phyloP scores from a whole-genome alignment of 768 basidiomycete genomes.

The Dendrothele bispora region DNA sequence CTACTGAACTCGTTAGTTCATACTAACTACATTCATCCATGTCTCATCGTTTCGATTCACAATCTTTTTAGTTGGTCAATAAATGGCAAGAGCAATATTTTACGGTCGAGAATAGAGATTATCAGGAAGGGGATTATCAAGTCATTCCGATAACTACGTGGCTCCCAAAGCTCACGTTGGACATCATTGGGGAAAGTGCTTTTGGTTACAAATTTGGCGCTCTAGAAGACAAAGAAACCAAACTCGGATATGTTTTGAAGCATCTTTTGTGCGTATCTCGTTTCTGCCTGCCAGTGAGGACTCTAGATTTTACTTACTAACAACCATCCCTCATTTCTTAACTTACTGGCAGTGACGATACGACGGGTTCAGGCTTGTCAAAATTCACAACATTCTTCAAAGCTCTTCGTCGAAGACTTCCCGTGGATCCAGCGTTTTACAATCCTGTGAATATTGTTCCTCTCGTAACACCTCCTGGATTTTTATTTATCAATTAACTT shows the following conservation, averaged over 20 bases:
- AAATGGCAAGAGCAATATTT: constrained; percentile 8
- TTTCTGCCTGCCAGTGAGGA: too few species aligned
- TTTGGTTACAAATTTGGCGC: constrained; percentile 28
- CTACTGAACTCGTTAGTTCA: constrained; percentile 20
- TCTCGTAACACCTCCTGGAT: not conserved
- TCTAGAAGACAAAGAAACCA: constrained; percentile 1
- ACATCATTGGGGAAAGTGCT: constrained; percentile 35
- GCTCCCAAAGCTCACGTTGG: constrained; percentile 31
- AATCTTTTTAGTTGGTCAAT: constrained; percentile 23
- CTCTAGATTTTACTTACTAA: not conserved
- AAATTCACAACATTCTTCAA: not conserved
- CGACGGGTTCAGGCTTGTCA: not conserved
- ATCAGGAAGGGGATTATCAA: not conserved
- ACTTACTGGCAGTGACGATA: not conserved
- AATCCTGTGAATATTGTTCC: too few species aligned
- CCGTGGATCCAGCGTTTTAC: not conserved
- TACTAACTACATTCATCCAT: constrained; percentile 1
- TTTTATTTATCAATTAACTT: too few species aligned
- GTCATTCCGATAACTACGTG: constrained; percentile 24
- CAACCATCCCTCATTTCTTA: not conserved
- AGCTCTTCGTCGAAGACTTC: too few species aligned
- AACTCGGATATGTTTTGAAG: not conserved
- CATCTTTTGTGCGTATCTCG: constrained; percentile 2
- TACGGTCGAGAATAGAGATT: not conserved
- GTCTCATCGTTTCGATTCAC: constrained; percentile 14